Percentiles rank a stretch among this genome's conserved stretches.
Evolutionary conservation across 2,329 filamentous ascomycete species (phyloP).

Genomic region (Pseudogymnoascus sp.): DNA sequence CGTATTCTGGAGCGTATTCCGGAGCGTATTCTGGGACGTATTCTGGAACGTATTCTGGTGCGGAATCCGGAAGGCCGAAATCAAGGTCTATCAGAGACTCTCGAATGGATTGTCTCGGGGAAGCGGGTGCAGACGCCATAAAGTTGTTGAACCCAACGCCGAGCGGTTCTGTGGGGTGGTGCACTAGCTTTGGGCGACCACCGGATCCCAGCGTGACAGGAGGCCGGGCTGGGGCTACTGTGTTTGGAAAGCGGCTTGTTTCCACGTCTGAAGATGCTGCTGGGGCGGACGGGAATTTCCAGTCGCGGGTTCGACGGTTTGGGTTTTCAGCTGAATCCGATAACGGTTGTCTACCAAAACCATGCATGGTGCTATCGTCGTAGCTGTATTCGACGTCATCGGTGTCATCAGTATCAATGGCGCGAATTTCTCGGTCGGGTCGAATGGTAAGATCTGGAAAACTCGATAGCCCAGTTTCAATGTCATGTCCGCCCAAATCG

Average conservation of each 20-base stretch:
- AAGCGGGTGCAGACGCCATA: conserved; percentile 12
- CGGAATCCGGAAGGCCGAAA: conserved; percentile 41
- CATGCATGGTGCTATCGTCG: conserved; percentile 19
- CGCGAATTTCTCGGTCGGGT: conserved; percentile 16
- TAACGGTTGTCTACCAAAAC: conserved; percentile 42
- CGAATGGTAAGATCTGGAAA: conserved; percentile 54
- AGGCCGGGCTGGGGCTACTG: conserved; percentile 25
- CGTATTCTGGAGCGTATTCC: conserved; percentile 47
- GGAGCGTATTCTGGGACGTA: conserved; percentile 45
- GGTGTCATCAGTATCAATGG: conserved; percentile 13
- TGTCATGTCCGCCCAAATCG: conserved; percentile 50
- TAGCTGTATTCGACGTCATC: conserved; percentile 16
- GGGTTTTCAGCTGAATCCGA: conserved; percentile 50
- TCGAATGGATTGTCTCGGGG: conserved; percentile 19
- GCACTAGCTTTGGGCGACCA: conserved; percentile 38
- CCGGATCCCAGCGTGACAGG: conserved; percentile 24
- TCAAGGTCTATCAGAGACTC: conserved; percentile 43
- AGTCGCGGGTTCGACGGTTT: conserved; percentile 43
- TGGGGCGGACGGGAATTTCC: conserved; percentile 48
- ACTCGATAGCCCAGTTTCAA: conserved; percentile 45
- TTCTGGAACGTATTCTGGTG: conserved; percentile 45
- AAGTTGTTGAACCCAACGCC: conserved; percentile 6
- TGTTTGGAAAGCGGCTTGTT: conserved; percentile 42
- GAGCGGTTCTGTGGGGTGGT: conserved; percentile 44
- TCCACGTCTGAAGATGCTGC: conserved; percentile 46